phyloP scores from a whole-genome alignment of 495 filamentous ascomycete genomes.

The Neurospora pannonica region DNA sequence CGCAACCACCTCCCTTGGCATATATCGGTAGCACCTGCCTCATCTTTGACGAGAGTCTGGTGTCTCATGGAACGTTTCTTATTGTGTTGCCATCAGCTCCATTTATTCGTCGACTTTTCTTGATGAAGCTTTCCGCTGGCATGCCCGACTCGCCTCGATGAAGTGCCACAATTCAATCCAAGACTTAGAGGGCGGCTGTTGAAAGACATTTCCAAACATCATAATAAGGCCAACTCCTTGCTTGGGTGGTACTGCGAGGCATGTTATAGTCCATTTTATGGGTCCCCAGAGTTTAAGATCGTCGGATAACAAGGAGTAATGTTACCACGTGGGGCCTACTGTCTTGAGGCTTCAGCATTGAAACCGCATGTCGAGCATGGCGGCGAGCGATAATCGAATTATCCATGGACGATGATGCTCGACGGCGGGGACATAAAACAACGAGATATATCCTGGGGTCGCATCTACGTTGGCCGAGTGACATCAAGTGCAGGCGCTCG shows the following conservation, averaged over 20 bases:
- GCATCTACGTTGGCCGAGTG: background rate
- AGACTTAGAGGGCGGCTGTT: background rate
- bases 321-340: background rate
- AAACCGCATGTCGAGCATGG: background rate
- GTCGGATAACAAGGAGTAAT: background rate
- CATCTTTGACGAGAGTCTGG: background rate
- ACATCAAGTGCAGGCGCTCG: background rate
- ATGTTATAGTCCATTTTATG: background rate
- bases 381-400: background rate
- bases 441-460: background rate
- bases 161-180: background rate
- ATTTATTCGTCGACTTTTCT: background rate
- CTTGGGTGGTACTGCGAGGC: background rate
- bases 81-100: background rate
- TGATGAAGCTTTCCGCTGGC: background rate
- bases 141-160: background rate
- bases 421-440: background rate
- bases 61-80: background rate
- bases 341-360: background rate
- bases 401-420: background rate
- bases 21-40: background rate
- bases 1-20: background rate
- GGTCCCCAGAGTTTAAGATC: background rate
- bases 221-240: background rate
- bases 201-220: background rate